A percentile compares a stretch with the other conserved stretches of the same genome.
phyloP scores from a whole-genome alignment of 192 early-diverging fungal genomes.

The Coemansia sp. region DNA sequence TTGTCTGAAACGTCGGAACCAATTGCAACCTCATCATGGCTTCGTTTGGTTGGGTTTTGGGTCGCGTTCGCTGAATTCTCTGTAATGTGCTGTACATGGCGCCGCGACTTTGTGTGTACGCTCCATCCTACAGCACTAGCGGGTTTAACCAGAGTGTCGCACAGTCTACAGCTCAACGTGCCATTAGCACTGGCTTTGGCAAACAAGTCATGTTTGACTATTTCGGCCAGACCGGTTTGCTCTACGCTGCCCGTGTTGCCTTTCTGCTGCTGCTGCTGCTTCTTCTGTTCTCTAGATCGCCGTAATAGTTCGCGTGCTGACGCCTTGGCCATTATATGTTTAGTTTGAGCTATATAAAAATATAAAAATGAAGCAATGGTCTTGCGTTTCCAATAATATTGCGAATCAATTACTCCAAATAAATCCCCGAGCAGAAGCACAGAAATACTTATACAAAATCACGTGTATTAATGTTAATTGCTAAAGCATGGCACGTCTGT shows the following conservation, averaged over 20 bases:
- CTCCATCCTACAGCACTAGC: conserved; percentile 14
- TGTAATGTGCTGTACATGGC: conserved; percentile 1
- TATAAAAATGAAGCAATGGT: background rate
- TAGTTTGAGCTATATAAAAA: background rate
- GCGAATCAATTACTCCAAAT: background rate
- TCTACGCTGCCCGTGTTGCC: background rate
- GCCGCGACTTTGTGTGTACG: conserved; percentile 11
- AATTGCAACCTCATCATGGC: background rate
- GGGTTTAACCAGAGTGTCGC: conserved; percentile 10
- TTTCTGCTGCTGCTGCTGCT: conserved; percentile 19
- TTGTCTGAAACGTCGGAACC: background rate
- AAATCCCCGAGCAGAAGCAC: background rate
- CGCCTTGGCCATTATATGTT: conserved; percentile 20
- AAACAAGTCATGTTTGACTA: background rate
- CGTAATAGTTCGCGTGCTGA: conserved; percentile 42
- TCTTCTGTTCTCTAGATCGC: conserved; percentile 39
- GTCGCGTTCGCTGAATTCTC: background rate
- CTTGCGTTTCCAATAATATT: background rate
- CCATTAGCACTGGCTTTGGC: background rate
- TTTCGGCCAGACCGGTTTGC: background rate
- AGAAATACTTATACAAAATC: background rate
- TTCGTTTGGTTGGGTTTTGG: background rate
- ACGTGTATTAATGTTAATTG: conserved; percentile 3
- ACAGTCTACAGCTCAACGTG: background rate
- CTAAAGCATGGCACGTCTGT: conserved; percentile 20